Evolutionary conservation across 768 basidiomycete species (phyloP), one percentile per base, ranked within the genome.

Genomic region (Melanogaster broomeanus): DNA sequence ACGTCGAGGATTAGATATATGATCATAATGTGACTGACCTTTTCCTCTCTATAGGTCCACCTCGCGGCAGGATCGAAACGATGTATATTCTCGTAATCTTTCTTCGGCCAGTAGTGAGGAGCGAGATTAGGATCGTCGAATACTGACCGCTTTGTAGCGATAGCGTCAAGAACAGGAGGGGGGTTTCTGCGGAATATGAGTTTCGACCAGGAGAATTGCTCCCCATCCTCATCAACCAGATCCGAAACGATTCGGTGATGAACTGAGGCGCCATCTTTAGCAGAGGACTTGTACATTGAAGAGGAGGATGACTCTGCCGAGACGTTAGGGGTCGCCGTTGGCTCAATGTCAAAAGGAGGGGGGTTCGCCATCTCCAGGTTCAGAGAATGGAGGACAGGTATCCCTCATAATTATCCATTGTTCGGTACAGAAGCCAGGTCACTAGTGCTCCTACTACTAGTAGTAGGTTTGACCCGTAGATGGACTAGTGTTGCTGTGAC

Each of bases 21-120:
- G n/a, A n/a, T 21, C 4, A 7, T 34, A 25, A 12, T 42, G 19
- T 18, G 0, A 60, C 69, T 47, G 27, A 74, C 76, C 61, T 63
- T 71, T 59, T 86, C 81, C 61, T 85, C 83, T 35, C 74, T 63
- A 49, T 74, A 72, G 3, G 83, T 84, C 84, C 85, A 87, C 16
- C 84, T 73, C 38, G 78, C 78, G 31, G 68, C 68, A 1, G 78
- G 73, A 53, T 86, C 78, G 47, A 86, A 84, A 6, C 83, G 74
- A 46, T 79, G 78, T 9, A 78, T 53, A 57, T 81, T 83, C 62
- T 85, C 82, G 38, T 81, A 82, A 2, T 75, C 67, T 1, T 69
- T 51, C 48, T 74, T 79, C 1, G 82, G 82, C 77, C 73, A 77
- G 41, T 66, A 78, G 46, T 76, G 72, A 18, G 70, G 60, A 1